Evolutionary conservation across 164 flowering plant genomes (phyloP), one percentile per base, ranked within the genome.

Genomic region (Stephania yunnanensis): DNA sequence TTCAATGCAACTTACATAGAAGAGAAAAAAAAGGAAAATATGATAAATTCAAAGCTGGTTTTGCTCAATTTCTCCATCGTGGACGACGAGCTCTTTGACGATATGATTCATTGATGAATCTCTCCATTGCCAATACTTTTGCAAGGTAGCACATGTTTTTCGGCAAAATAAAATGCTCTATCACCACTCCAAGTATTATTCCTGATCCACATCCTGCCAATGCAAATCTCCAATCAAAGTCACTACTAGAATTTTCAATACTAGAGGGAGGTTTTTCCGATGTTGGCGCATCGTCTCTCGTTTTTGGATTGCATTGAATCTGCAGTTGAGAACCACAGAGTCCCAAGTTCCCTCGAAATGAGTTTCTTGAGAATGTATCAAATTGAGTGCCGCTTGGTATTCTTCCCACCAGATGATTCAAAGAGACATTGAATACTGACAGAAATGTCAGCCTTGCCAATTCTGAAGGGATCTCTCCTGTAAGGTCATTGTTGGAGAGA

Each of bases 391-490:
- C 25, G 25, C 25, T 25, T 25, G 25, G 25, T 25, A 25, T 25
- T 25, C 25, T 25, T 25, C 25, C 25, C 25, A 25, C 25, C 25
- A 25, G 25, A 25, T 25, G 25, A 25, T 25, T 25, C 25, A 25
- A 25, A 25, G 25, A 25, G 25, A 80, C 67, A 52, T 80, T 74
- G 70, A 80, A 42, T 10, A 71, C 46, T 5, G 76, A 55, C 1
- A 75, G 81, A 36, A 79, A 79, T 7, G 63, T 55, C 4, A 79
- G 50, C 5, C 25, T 17, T 29, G 75, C 9, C 29, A 79, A 63
- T 55, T 75, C 13, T 66, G 1, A 17, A 31, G 81, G 78, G 36
- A 79, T 79, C 55, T 12, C 75, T 48, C 78, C 81, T 1, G 22
- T 11, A 7, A 80, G 42, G 0, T 36, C 1, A 71, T 76, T 80